Evolutionary conservation across 768 basidiomycete genomes (phyloP), one percentile per base, ranked within the genome.

Genomic region (Mycena vitilis): DNA sequence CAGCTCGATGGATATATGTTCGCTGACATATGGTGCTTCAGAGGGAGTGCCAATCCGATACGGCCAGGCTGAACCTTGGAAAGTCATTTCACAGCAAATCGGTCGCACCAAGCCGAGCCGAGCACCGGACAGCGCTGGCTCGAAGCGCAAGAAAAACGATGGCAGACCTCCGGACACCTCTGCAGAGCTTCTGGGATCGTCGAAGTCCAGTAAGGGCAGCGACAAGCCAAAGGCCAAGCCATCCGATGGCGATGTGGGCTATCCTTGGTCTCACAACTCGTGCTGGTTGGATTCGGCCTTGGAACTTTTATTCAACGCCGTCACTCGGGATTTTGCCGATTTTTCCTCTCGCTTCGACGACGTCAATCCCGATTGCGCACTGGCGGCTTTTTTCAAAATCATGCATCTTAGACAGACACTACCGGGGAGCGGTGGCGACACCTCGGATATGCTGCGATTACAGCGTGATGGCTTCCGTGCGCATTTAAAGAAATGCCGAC

Each of bases 1-100:
- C 30, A 30, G 30, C 30, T 2, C 30, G 30, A 30, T 30, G 30
- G 30, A 30, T 30, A 30, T 30, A 30, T 30, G 30, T 30, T 30
- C 30, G 30, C 30, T 30, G 30, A 30, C 30, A 30, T 30, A 48
- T 64, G 13, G 63, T n/a, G 71, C 62, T 59, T 45, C n/a, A 78
- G 78, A 37, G 5, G 77, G 77, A 5, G 59, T 60, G 11, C 69
- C 57, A 2, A 74, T 70, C 45, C 71, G 69, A 9, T 74, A 79
- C 61, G 78, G 80, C 0, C 22, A 71, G 10, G 9, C 72, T 25
- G 77, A 80, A 59, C 68, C 30, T 5, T 81, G 79, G 79, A 78
- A 79, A 44, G 38, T 20, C 0, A 61, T 71, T 18, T 53, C 61
- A 1, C 58, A 34, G 1, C 34, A 49, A 1, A 58, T 64, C 62